phyloP scores from a whole-genome alignment of 164 flowering plant genomes.

The Amborella trichopoda region DNA sequence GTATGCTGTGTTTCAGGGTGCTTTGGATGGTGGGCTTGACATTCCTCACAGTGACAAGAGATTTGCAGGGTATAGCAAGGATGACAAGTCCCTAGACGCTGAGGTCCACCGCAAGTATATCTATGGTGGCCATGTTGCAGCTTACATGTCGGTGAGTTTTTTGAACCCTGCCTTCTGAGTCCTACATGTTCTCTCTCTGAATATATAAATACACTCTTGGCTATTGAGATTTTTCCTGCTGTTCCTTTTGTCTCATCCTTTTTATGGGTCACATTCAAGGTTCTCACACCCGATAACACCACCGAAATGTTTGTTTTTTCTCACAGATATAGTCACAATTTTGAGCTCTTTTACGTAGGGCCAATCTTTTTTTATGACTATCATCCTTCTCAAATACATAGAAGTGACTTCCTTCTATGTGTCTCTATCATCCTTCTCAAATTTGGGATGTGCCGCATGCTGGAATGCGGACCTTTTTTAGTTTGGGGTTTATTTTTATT shows the following conservation, averaged over 20 bases:
- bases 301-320: too few species aligned
- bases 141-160: slow-evolving; percentile 46
- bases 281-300: too few species aligned
- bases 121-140: slow-evolving; percentile 47
- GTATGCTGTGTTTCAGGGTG: slow-evolving; percentile 21
- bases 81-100: slow-evolving; percentile 37
- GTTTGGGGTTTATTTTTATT: too few species aligned
- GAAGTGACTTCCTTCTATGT: too few species aligned
- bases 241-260: neutral
- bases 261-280: neutral
- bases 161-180: too few species aligned
- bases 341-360: neutral
- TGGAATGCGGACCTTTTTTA: too few species aligned
- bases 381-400: neutral
- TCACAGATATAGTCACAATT: too few species aligned
- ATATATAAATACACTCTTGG: neutral
- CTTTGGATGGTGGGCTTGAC: slow-evolving; percentile 52
- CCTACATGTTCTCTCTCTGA: too few species aligned
- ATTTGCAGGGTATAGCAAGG: slow-evolving; percentile 48
- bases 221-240: neutral
- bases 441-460: too few species aligned
- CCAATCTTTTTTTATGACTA: neutral
- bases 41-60: slow-evolving; percentile 61
- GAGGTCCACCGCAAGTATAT: slow-evolving; percentile 47
- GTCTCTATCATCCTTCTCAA: too few species aligned